These are phyloP conservation scores for Chamaecrista fasciculata DNA, from an alignment of 306 rosid genomes.

Conservation along the genomic window DNA sequence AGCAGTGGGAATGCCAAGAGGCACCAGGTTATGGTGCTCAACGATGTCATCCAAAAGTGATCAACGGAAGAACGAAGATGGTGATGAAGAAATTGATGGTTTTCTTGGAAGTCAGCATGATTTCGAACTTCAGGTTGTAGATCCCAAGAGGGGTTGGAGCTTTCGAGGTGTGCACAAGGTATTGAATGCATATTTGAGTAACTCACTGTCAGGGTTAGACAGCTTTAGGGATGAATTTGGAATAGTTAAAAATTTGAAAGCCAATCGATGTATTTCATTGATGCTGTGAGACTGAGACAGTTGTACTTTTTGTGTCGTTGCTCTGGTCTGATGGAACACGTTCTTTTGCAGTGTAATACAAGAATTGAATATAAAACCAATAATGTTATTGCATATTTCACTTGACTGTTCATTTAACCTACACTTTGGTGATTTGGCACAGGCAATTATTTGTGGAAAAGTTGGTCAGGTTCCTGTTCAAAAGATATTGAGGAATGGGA, in stretches of 20 bases:
- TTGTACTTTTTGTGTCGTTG: slow-evolving; percentile 21
- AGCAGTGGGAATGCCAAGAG: slow-evolving; percentile 39
- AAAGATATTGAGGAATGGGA: slow-evolving; percentile 89
- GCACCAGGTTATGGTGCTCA: slow-evolving; percentile 49
- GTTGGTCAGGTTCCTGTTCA: slow-evolving; percentile 95
- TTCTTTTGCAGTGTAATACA: background rate
- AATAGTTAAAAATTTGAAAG: slow-evolving; percentile 15
- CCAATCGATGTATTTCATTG: background rate
- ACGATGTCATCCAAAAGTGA: slow-evolving; percentile 35
- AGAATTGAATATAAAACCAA: slow-evolving; percentile 3
- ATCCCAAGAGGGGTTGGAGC: slow-evolving; percentile 87
- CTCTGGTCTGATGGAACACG: background rate
- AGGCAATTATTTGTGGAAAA: slow-evolving; percentile 96
- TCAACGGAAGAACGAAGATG: slow-evolving; percentile 13
- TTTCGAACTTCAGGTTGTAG: slow-evolving; percentile 70
- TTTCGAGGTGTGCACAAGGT: slow-evolving; percentile 98
- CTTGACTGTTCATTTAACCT: slow-evolving; percentile 25
- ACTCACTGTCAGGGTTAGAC: background rate
- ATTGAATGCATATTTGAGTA: slow-evolving; percentile 15
- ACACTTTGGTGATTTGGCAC: slow-evolving; percentile 23
- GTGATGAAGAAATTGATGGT: slow-evolving; percentile 44
- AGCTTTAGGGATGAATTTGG: slow-evolving; percentile 8
- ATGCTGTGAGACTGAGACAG: background rate
- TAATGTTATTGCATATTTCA: slow-evolving; percentile 20
- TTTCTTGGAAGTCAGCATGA: slow-evolving; percentile 46